Evolutionary conservation across 345 rosid genomes (phyloP).

Genomic region (Moricandia arvensis): DNA sequence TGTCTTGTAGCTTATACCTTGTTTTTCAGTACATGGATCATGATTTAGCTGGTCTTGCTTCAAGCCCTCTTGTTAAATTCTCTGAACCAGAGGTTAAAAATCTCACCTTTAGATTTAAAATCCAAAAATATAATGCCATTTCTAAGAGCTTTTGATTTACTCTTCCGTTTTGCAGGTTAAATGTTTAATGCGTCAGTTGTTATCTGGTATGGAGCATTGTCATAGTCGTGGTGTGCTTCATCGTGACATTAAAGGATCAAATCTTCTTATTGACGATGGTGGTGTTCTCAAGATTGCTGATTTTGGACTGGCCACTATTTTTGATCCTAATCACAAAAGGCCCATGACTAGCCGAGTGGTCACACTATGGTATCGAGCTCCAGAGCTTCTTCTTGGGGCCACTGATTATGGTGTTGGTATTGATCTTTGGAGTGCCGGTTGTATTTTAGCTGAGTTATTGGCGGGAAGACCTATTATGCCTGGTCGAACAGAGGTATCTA

Average conservation of each 20-base stretch:
- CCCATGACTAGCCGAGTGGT: conserved; percentile 97
- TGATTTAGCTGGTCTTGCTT: conserved; percentile 95
- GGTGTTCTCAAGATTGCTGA: conserved; percentile 93
- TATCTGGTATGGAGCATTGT: conserved; percentile 94
- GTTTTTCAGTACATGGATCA: conserved; percentile 97
- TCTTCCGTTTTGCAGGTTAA: conserved; percentile 54
- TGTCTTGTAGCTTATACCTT: conserved; percentile 24
- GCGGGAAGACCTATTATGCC: conserved; percentile 98
- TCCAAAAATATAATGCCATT: background rate
- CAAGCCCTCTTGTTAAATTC: conserved; percentile 83
- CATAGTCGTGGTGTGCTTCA: conserved; percentile 92
- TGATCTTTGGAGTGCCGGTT: conserved; percentile 99
- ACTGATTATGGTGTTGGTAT: conserved; percentile 90
- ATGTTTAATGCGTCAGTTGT: conserved; percentile 79
- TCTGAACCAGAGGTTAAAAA: conserved; percentile 44
- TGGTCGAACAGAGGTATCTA: conserved; percentile 87
- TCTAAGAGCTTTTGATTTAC: too few relatives aligned
- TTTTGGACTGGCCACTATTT: conserved; percentile 90
- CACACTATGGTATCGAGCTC: conserved; percentile 96
- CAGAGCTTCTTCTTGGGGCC: conserved; percentile 98
- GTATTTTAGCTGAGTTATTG: conserved; percentile 86
- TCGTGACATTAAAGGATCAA: conserved; percentile 95
- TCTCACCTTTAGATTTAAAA: background rate
- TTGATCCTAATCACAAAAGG: conserved; percentile 74
- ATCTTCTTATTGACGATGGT: conserved; percentile 83